Percentiles rank a stretch among this genome's conserved stretches.
Evolutionary conservation across 2,329 filamentous ascomycete genomes (phyloP).

Genomic region (Verticillium nubilum): DNA sequence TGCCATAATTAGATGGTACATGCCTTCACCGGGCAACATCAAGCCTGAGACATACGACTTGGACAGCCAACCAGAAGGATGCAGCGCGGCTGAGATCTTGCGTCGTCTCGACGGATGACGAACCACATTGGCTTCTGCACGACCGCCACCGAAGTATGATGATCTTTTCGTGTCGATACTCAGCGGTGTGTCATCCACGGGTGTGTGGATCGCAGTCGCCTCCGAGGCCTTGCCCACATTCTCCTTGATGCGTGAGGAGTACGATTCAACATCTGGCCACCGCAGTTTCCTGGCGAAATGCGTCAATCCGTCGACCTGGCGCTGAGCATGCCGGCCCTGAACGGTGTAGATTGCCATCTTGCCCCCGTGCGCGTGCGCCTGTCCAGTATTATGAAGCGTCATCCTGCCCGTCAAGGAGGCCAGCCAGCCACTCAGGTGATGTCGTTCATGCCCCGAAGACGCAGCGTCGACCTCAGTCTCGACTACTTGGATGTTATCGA

Average conservation of each 20-base stretch:
- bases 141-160: conserved; percentile 39
- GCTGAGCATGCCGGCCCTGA: conserved; percentile 47
- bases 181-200: conserved; percentile 24
- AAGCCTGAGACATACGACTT: conserved; percentile 63
- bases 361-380: conserved; percentile 23
- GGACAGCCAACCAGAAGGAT: conserved; percentile 60
- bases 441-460: conserved; percentile 12
- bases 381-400: conserved; percentile 32
- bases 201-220: conserved; percentile 33
- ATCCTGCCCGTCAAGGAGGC: conserved; percentile 52
- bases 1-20: conserved; percentile 61
- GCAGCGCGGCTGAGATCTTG: conserved; percentile 52
- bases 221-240: conserved; percentile 39
- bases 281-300: conserved; percentile 58
- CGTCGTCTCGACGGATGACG: conserved; percentile 35
- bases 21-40: conserved; percentile 57
- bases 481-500: conserved; percentile 60
- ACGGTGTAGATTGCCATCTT: conserved; percentile 40
- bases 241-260: conserved; percentile 41
- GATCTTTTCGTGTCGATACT: conserved; percentile 30
- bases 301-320: conserved; percentile 55
- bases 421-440: conserved; percentile 43
- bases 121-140: conserved; percentile 10
- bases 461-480: conserved; percentile 19
- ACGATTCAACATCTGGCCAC: conserved; percentile 56